phyloP scores from a whole-genome alignment of 352 stramenopile species.

The Phytophthora lateralis region DNA sequence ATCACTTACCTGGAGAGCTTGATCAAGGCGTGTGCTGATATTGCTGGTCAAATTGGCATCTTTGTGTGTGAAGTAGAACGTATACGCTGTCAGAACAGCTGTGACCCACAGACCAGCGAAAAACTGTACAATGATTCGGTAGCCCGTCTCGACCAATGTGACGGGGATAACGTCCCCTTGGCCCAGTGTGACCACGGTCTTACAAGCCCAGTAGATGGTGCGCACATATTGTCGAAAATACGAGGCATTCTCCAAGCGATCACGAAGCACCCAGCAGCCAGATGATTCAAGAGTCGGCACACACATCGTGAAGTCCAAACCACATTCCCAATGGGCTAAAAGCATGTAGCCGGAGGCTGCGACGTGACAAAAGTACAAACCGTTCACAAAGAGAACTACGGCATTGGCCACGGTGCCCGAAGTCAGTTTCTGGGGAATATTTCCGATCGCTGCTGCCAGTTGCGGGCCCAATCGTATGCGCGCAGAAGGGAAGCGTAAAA shows the following conservation, averaged over 20 bases:
- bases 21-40: constrained; percentile 65
- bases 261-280: constrained; percentile 62
- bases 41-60: constrained; percentile 64
- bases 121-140: constrained; percentile 69
- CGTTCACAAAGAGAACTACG: constrained; percentile 47
- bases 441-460: constrained; percentile 20
- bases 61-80: constrained; percentile 75
- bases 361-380: constrained; percentile 64
- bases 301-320: constrained; percentile 43
- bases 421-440: constrained; percentile 25
- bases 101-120: constrained; percentile 70
- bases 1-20: constrained; percentile 45
- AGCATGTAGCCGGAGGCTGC: constrained; percentile 68
- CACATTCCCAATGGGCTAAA: constrained; percentile 53
- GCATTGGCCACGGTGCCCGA: constrained; percentile 44
- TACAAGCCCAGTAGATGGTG: constrained; percentile 72
- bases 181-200: constrained; percentile 71
- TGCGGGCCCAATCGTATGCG: constrained; percentile 16
- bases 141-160: constrained; percentile 57
- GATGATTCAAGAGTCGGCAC: constrained; percentile 15
- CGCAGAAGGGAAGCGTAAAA: constrained; percentile 28
- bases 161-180: constrained; percentile 72
- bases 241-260: constrained; percentile 56
- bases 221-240: constrained; percentile 58
- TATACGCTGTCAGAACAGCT: constrained; percentile 69